These are phyloP conservation scores for Erigeron philadelphicus DNA, from an alignment of 140 eudicot genomes.

Conservation along the genomic window DNA sequence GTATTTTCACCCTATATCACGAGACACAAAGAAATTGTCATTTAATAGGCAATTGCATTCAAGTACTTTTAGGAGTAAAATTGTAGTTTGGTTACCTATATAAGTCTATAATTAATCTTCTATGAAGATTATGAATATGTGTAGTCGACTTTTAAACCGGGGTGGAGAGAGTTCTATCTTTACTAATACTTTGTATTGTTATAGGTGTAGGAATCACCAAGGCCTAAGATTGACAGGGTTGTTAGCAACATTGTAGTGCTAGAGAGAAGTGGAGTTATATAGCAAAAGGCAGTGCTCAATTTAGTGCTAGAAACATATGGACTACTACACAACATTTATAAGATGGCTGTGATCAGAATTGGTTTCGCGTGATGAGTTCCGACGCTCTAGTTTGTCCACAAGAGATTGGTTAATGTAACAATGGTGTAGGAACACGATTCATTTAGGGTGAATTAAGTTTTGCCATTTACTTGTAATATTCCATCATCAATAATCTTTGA, in stretches of 20 bases:
- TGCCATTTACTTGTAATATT: slow-evolving; percentile 5
- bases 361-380: background rate
- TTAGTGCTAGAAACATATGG: background rate
- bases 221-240: slow-evolving; percentile 12
- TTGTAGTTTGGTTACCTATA: too few species aligned
- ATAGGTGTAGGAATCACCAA: slow-evolving; percentile 12
- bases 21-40: too few species aligned
- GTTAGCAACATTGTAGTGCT: slow-evolving; percentile 3
- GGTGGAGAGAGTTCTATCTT: background rate
- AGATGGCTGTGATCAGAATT: background rate
- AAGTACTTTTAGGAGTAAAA: too few species aligned
- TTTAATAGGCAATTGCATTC: too few species aligned
- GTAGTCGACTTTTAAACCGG: background rate
- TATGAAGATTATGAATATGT: too few species aligned
- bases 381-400: slow-evolving; percentile 14
- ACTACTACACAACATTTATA: background rate
- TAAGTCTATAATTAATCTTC: too few species aligned
- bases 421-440: slow-evolving; percentile 12
- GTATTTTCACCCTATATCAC: too few species aligned
- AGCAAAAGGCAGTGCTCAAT: background rate
- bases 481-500: slow-evolving; percentile 6
- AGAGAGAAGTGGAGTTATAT: slow-evolving; percentile 3
- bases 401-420: slow-evolving; percentile 17
- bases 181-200: background rate
- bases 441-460: background rate